Base-by-base conservation (phyloP, 1,284 basidiomycete genomes). In the Tremellales sp. region DNA sequence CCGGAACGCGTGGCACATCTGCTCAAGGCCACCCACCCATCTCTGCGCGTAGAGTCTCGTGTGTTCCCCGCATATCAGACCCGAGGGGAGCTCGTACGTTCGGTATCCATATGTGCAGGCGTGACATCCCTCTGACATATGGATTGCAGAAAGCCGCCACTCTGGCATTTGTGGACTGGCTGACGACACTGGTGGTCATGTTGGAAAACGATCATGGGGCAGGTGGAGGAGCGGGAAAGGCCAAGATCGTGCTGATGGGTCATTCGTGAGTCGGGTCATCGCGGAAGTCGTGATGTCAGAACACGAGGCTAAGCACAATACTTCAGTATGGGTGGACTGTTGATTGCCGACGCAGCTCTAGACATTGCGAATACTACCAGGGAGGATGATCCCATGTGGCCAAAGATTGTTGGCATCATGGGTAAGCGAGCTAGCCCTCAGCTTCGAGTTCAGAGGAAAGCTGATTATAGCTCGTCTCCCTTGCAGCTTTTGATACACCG, bases 51-150 rank as follows among this genome's bases (percentile, higher is more conserved):
- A 7, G 83, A 91, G 65, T 85, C 81, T 43, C 72, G 84, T 12
- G 77, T 91, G 5, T 97, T 95, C 66, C 92, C 92, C 24, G 84
- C 83, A 3, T 97, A 95, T 62, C 87, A 95, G 81, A 93, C 89
- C 9, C 88, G 86, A 61, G 90, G 91, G 38, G 83, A 88, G 53
- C 73, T 94, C 66, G 91, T 93, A 63, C 62, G 82, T 73, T 44
- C 38, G 8, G 16, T 45, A 14, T 33, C 22, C 16, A 21, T 9
- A 18, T 35, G 24, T 34, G 14, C 26, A 24, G 29, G n/a, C 8
- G 19, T 24, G 21, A 13, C 26, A 27, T 26, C 18, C 22, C 31
- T 31, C 35, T 29, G 12, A 7, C 24, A n/a, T 26, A 31, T 10
- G 28, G 34, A 37, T 24, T 25, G 25, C 57, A 93, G 89, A 79